Evolutionary conservation across 441 rosid genomes (phyloP), one percentile per base, ranked within the genome.

Genomic region (Hura crepitans): DNA sequence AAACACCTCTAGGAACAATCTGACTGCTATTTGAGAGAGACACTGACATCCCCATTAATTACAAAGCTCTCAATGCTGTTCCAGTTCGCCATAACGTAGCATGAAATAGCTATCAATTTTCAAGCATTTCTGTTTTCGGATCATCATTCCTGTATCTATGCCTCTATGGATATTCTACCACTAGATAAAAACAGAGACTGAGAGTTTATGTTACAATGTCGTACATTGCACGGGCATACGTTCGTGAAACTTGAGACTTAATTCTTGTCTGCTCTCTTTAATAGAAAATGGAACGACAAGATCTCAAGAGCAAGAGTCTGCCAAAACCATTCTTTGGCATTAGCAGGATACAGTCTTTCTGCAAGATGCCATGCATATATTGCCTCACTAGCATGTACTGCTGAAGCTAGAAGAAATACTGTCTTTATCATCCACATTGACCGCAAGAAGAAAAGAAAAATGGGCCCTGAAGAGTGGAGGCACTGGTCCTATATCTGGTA

Each of bases 321-420:
- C 96, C 92, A 90, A 78, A 90, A 90, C 99, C 97, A 94, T 45
- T 87, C 93, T 67, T 65, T 85, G 14, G 97, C 88, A 73, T 95
- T 92, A 11, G 61, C 82, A 8, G 94, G 93, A 79, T 92, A 93
- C 23, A 86, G 91, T 66, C 79, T 82, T 74, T 78, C 87, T 14
- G 99, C 93, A 51, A 95, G 72, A 45, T 17, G 58, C 94, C 87
- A 90, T 0, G 96, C 97, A 59, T 82, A 90, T 35, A 80, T 58
- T 25, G 72, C 93, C 83, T 95, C 97, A 10, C 73, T 35, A 15
- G 85, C 27, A 75, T 92, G 99, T 13, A 69, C 47, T 33, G 63
- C 79, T 2, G 51, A 47, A 14, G 92, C 61, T 10, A 79, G 55
- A 13, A 76, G 30, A 51, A 80, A 85, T 37, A 85, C 89, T 50